A percentile compares a stretch with the other conserved stretches of the same genome.
These are phyloP conservation scores for Epichloe bromicola DNA, from an alignment of 2,329 filamentous ascomycete genomes.

Conservation along the genomic window DNA sequence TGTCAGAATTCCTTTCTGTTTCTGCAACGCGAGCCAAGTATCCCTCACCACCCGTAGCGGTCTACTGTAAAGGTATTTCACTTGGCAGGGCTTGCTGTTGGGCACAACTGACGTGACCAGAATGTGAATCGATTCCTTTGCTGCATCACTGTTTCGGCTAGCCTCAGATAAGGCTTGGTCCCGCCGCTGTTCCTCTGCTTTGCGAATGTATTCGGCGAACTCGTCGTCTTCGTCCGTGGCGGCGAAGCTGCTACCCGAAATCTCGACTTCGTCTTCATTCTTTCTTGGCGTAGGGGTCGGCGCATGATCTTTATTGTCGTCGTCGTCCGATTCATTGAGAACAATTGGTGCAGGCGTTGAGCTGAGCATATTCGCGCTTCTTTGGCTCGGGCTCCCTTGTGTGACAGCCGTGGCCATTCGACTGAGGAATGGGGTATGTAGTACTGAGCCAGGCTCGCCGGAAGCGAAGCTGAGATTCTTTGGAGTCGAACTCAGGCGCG, in stretches of 20 bases:
- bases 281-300: conserved; percentile 2
- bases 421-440: conserved; percentile 9
- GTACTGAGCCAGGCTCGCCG: conserved; percentile 7
- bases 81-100: conserved; percentile 39
- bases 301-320: conserved; percentile 6
- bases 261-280: conserved; percentile 13
- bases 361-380: not conserved
- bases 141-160: conserved; percentile 6
- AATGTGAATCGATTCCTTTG: conserved; percentile 18
- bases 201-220: conserved; percentile 31
- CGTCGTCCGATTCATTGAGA: conserved; percentile 21
- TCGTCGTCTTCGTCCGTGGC: conserved; percentile 26
- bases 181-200: conserved; percentile 22
- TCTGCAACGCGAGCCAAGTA: conserved; percentile 56
- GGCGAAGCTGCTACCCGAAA: conserved; percentile 12
- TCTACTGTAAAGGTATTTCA: conserved; percentile 55
- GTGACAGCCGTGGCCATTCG: not conserved
- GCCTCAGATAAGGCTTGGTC: conserved; percentile 12
- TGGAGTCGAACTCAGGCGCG: conserved; percentile 13
- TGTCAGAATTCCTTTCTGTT: conserved; percentile 23
- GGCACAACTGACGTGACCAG: conserved; percentile 51
- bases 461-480: conserved; percentile 6
- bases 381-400: not conserved
- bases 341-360: conserved; percentile 11
- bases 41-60: conserved; percentile 52